Conservation (phyloP, 192 early-diverging fungal genomes). For the Linnemannia exigua region DNA sequence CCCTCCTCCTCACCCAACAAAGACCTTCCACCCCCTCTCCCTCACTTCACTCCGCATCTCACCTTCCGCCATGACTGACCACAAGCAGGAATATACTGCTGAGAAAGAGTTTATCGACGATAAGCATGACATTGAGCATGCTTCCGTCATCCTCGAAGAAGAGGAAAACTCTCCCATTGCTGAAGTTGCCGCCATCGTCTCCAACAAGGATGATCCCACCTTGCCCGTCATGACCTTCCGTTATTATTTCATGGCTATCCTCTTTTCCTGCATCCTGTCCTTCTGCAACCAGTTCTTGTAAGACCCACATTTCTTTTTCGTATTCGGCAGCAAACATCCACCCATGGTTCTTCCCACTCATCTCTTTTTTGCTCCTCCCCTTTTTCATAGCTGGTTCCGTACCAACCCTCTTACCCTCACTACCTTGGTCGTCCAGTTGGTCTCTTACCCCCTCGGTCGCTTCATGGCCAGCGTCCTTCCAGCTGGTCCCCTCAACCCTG, state of each 20-base stretch:
- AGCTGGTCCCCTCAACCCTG: conserved; percentile 41
- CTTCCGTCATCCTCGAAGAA: conserved; percentile 12
- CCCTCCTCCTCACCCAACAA: background rate
- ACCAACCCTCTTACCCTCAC: conserved; percentile 3
- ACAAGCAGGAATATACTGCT: conserved; percentile 4
- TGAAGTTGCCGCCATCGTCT: conserved; percentile 22
- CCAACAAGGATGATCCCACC: conserved; percentile 46
- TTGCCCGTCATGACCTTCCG: conserved; percentile 61
- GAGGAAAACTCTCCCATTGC: conserved; percentile 29
- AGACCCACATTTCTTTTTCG: too few species aligned
- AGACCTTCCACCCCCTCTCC: background rate
- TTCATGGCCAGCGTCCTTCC: conserved; percentile 62
- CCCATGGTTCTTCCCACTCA: too few species aligned
- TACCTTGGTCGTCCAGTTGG: conserved; percentile 27
- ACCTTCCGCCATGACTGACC: background rate
- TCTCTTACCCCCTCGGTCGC: conserved; percentile 24
- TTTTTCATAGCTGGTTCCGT: conserved; percentile 33
- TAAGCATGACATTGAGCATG: conserved; percentile 1
- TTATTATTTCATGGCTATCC: conserved; percentile 49
- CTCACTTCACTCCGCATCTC: background rate
- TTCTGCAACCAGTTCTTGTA: conserved; percentile 5
- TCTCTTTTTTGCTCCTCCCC: background rate
- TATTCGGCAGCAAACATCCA: too few species aligned
- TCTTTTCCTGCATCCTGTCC: background rate
- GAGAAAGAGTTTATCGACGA: conserved; percentile 11